These are phyloP conservation scores for Fagopyrum tataricum DNA, from an alignment of 148 eudicot species.

Conservation along the genomic window DNA sequence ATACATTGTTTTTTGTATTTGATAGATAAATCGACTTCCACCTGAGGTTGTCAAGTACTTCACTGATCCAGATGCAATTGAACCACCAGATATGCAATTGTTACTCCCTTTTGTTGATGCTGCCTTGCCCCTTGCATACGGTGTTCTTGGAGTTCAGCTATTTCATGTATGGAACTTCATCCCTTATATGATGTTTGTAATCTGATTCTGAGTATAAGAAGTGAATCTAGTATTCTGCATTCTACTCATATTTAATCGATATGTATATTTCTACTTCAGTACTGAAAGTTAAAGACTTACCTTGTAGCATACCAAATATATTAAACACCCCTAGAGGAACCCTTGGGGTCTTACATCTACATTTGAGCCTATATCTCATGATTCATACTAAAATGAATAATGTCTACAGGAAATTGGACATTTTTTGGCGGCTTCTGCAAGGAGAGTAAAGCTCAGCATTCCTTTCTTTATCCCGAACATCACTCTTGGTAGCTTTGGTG, in stretches of 20 bases:
- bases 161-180: conserved; percentile 59
- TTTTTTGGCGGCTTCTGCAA: conserved; percentile 82
- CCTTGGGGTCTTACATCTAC: neutral
- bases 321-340: neutral
- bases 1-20: neutral
- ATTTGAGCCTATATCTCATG: neutral
- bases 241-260: neutral
- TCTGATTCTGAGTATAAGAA: neutral
- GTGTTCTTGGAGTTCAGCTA: conserved; percentile 88
- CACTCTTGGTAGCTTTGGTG: conserved; percentile 98
- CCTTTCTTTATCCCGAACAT: conserved; percentile 95
- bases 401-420: conserved; percentile 93
- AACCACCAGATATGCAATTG: conserved; percentile 95
- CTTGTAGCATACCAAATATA: neutral
- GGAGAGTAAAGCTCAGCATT: conserved; percentile 88
- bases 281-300: neutral
- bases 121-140: conserved; percentile 92
- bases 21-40: conserved; percentile 90
- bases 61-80: conserved; percentile 93
- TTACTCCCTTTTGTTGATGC: conserved; percentile 90
- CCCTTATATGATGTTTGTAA: neutral
- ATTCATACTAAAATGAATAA: conserved; percentile 27
- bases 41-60: conserved; percentile 94
- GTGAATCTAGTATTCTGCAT: neutral
- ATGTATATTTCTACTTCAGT: neutral